Base-by-base conservation (phyloP, 208 protist genomes). In the Leishmania lainsoni region DNA sequence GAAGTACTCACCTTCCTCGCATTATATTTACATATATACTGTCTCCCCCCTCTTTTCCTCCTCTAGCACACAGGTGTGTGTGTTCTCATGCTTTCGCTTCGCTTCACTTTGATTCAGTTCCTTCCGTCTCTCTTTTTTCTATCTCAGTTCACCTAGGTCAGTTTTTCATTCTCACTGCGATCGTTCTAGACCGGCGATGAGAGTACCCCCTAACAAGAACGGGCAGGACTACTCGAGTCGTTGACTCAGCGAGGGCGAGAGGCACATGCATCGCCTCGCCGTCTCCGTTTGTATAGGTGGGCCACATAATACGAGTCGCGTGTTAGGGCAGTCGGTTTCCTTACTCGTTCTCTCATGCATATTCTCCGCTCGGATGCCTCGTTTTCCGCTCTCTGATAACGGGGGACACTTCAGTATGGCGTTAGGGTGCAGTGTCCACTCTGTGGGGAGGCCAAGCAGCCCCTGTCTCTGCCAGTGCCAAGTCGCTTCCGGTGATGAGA, bases 71-170 rank as follows among this genome's bases (percentile, higher is more conserved):
- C 35, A 29, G n/a, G 1, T 26, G 10, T 12, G 5, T 49, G 17
- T 51, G 26, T 45, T 79, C 49, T 75, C 59, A 29, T 78, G n/a
- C 26, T 22, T 32, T 66, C 49, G 10, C 52, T 52, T 42, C 2
- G 9, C 12, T 26, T 77, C 16, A 42, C 58, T 70, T 80, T 78
- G 0, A 79, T 22, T 22, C 70, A 32, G 26, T 45, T 73, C 29
- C 45, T 72, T 66, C 66, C 8, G 26, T 49, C 16, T 83, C 79
- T 32, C 49, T 17, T 42, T 74, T 79, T 79, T 72, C 45, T 32
- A 65, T 63, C 51, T 72, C 68, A 14, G 72, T 75, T 78, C 29
- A n/a, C 54, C 22, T 73, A 39, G 42, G 6, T 0, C 35, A 14
- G 5, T 65, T 22, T 69, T 73, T 45, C 3, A 5, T 5, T 42